Evolutionary conservation across 2,329 filamentous ascomycete genomes (phyloP).

Genomic region (Colletotrichum sp.): DNA sequence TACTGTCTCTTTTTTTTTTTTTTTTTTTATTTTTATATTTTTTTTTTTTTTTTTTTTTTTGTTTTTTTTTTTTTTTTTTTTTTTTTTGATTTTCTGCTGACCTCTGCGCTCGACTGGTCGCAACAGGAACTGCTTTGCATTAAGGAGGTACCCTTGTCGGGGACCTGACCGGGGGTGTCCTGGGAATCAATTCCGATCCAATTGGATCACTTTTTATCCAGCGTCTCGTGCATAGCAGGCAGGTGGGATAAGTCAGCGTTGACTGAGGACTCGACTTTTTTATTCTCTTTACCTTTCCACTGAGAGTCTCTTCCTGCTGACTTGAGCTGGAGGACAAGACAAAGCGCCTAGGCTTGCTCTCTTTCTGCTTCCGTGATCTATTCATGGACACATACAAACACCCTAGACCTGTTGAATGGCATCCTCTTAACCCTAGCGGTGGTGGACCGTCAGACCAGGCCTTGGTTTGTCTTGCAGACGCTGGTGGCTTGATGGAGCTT

Average conservation of each 20-base stretch:
- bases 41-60: no score
- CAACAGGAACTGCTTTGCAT: not conserved
- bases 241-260: conserved; percentile 12
- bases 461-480: not conserved
- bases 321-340: not conserved
- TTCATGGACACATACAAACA: not conserved
- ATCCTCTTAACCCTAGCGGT: not conserved
- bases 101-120: conserved; percentile 1
- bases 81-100: not conserved
- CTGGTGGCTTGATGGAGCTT: conserved; percentile 6
- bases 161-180: not conserved
- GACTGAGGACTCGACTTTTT: not conserved
- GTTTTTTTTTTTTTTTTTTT: no score
- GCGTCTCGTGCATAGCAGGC: not conserved
- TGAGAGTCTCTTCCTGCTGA: not conserved
- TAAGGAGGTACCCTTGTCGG: not conserved
- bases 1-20: no score
- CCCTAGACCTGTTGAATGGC: not conserved
- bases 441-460: not conserved
- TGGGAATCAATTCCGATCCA: not conserved
- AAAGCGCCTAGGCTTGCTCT: not conserved
- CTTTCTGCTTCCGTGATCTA: not conserved
- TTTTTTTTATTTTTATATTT: no score
- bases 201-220: not conserved
- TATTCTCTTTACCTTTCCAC: not conserved